Evolutionary conservation across 495 filamentous ascomycete genomes (phyloP).

Genomic region (Xylaria venustula): DNA sequence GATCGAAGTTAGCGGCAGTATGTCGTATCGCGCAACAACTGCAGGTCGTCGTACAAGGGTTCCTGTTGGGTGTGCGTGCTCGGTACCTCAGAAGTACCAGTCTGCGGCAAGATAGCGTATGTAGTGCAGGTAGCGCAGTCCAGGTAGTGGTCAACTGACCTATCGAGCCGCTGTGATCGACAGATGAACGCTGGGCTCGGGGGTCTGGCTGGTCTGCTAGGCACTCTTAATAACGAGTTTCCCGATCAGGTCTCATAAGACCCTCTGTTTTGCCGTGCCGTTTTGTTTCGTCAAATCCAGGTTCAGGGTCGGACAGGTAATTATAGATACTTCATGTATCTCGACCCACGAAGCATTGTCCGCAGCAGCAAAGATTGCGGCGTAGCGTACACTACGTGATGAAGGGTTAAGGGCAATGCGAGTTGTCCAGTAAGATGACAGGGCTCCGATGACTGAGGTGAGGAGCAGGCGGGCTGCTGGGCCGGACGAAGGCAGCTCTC

Average conservation of each 20-base stretch:
- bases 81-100: slow-evolving; percentile 4
- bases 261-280: slow-evolving; percentile 6
- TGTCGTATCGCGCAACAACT: neutral
- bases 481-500: no score
- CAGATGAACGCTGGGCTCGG: slow-evolving; percentile 8
- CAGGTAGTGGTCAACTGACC: neutral
- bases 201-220: neutral
- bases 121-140: neutral
- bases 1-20: no score
- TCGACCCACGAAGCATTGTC: neutral
- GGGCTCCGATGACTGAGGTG: neutral
- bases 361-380: neutral
- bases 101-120: neutral
- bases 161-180: slow-evolving; percentile 7
- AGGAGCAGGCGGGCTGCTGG: neutral
- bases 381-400: no score
- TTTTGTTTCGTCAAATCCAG: slow-evolving; percentile 3
- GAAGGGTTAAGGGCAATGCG: neutral
- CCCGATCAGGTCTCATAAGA: neutral
- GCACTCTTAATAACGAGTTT: neutral
- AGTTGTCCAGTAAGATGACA: neutral
- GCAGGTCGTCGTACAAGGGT: neutral
- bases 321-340: neutral
- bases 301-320: neutral
- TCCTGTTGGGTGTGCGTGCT: neutral